Evolutionary conservation across 352 stramenopile genomes (phyloP).

Genomic region (Peronospora farinosa): DNA sequence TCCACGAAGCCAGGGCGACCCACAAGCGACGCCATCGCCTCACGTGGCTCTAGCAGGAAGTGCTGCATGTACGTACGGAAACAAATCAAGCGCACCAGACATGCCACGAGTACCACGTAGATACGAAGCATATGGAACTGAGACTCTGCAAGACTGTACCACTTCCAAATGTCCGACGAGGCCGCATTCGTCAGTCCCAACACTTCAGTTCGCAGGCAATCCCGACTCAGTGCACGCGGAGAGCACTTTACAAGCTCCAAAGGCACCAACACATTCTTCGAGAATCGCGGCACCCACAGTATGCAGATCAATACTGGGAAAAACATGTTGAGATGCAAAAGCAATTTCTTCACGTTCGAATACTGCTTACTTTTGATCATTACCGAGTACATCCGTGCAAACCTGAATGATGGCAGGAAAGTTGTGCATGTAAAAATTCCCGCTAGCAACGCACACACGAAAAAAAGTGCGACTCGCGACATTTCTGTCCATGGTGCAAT

Average conservation of each 20-base stretch:
- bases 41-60: conserved; percentile 71
- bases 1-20: conserved; percentile 44
- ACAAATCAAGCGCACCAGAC: conserved; percentile 43
- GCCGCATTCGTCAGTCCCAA: conserved; percentile 11
- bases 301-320: conserved; percentile 47
- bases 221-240: conserved; percentile 33
- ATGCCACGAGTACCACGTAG: conserved; percentile 42
- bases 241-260: conserved; percentile 43
- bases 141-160: conserved; percentile 45
- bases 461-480: conserved; percentile 30
- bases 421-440: conserved; percentile 54
- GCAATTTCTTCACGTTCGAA: conserved; percentile 29
- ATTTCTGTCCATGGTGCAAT: conserved; percentile 28
- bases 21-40: conserved; percentile 59
- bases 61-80: conserved; percentile 67
- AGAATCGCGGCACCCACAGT: conserved; percentile 54
- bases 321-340: conserved; percentile 70
- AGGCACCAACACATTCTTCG: conserved; percentile 42
- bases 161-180: conserved; percentile 22
- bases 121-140: conserved; percentile 52
- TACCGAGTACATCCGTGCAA: conserved; percentile 73
- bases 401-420: conserved; percentile 69
- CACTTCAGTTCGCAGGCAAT: conserved; percentile 45
- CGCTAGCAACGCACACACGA: conserved; percentile 32
- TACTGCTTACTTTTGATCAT: conserved; percentile 46